phyloP scores from a whole-genome alignment of 192 early-diverging fungal species.

The Linnemannia schmuckeri region DNA sequence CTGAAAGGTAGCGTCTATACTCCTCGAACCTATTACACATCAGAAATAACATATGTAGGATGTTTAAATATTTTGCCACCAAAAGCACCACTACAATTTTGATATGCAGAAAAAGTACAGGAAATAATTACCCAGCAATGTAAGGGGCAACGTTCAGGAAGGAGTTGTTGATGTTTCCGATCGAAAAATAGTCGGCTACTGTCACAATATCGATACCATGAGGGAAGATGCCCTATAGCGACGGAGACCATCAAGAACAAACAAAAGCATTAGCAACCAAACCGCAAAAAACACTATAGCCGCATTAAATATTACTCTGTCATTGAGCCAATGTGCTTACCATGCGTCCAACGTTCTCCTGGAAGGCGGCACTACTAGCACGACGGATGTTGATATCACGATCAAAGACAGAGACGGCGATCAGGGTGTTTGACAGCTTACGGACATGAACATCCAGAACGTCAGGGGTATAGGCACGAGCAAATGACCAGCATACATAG shows the following conservation, averaged over 20 bases:
- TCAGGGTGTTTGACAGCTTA: conserved; percentile 79
- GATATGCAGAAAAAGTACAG: not conserved
- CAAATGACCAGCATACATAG: conserved; percentile 98
- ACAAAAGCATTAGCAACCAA: not conserved
- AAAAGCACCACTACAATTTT: not conserved
- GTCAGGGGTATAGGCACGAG: conserved; percentile 85
- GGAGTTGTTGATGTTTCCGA: conserved; percentile 85
- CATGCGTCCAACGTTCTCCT: conserved; percentile 96
- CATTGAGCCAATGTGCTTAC: conserved; percentile 43
- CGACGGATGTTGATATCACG: conserved; percentile 94
- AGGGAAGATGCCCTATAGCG: conserved; percentile 82
- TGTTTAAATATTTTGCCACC: not conserved
- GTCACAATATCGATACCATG: conserved; percentile 95
- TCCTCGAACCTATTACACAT: conserved; percentile 71
- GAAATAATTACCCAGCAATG: conserved; percentile 74
- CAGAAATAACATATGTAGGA: not conserved
- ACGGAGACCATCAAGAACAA: not conserved
- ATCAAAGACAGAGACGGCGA: conserved; percentile 89
- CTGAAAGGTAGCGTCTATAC: conserved; percentile 80
- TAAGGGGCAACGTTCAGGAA: conserved; percentile 78
- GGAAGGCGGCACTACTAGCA: conserved; percentile 96
- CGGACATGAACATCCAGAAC: conserved; percentile 75
- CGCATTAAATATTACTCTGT: too few species aligned
- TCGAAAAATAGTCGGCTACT: conserved; percentile 91
- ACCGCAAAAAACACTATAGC: too few species aligned